Evolutionary conservation across 805 yeast species (phyloP).

Genomic region (Pichia californica): DNA sequence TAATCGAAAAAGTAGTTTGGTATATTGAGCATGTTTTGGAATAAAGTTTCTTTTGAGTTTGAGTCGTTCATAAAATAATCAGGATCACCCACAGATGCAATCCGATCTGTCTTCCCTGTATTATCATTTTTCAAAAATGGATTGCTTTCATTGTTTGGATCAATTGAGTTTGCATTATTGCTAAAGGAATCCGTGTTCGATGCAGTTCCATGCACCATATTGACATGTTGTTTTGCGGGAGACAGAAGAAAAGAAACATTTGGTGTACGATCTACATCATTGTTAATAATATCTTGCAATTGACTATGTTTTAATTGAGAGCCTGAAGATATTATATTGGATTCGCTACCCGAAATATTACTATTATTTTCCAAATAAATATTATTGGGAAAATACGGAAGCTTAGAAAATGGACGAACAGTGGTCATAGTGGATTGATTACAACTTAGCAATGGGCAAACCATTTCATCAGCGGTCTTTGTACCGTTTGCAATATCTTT

Average conservation of each 20-base stretch:
- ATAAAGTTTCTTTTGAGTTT: conserved; percentile 8
- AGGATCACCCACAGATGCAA: not conserved
- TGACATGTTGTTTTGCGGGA: not conserved
- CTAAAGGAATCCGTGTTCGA: too few relatives aligned
- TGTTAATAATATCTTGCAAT: not conserved
- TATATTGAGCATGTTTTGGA: conserved; percentile 28
- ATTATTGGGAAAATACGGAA: conserved; percentile 3
- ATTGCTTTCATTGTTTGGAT: not conserved
- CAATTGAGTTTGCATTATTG: too few relatives aligned
- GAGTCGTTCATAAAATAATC: not conserved
- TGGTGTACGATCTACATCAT: conserved; percentile 3
- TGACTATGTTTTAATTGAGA: not conserved
- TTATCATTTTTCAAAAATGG: not conserved
- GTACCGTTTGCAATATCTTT: not conserved
- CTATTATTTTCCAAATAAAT: not conserved
- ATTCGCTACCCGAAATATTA: too few relatives aligned
- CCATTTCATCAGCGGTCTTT: not conserved
- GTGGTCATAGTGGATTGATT: not conserved
- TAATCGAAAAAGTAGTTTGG: conserved; percentile 27
- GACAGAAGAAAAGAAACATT: conserved; percentile 8
- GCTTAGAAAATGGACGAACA: not conserved
- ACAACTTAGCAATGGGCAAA: not conserved
- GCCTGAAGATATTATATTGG: too few relatives aligned
- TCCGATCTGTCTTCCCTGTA: too few relatives aligned
- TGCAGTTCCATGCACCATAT: too few relatives aligned